Base-by-base conservation (phyloP, 139 green algal species). In the Marvania coccoides region DNA sequence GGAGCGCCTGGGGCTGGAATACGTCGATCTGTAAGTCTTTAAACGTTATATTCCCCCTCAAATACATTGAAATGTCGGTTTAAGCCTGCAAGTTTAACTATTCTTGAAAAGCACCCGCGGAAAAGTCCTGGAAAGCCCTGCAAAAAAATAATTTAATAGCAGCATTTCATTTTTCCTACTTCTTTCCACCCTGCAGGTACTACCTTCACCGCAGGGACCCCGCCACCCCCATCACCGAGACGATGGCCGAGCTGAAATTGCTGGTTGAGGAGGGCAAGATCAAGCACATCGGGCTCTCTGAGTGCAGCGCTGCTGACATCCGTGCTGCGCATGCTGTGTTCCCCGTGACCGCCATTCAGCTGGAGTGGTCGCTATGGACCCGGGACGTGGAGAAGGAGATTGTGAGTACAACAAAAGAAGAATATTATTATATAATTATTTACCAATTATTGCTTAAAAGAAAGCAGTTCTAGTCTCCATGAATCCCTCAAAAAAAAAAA, bases 181-280 rank as follows among this genome's bases (percentile, higher is more conserved):
- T 23, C 15, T 15, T 39, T 39, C 14, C 28, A 26, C 51, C n/a
- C 36, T 38, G 9, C 1, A n/a, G n/a, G n/a, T n/a, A n/a, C 65
- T 70, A 71, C 54, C 15, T 64, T 54, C 74, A 81, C 39, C 47
- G 72, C 3, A 58, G 86, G 51, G 85, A 90, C 65, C 61, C 58
- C 1, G 78, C 67, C 5, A 78, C 72, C 1, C 79, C 79, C 10
- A 87, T 90, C 23, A 74, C 83, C 29, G 82, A 83, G 28, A 91
- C 78, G 8, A 71, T 84, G 68, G 59, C 48, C 19, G 79, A 74
- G 14, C 67, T 85, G 39, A 85, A 83, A 65, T 76, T 79, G 29
- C 65, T 91, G 42, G 68, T 85, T 24, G 45, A 74, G 28, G 81
- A 88, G 63, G 86, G 86, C 56, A 93, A 91, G 73, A 69, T 91